Evolutionary conservation across 2,329 filamentous ascomycete genomes (phyloP), one percentile per base, ranked within the genome.

Genomic region (Hypoxylon sp.): DNA sequence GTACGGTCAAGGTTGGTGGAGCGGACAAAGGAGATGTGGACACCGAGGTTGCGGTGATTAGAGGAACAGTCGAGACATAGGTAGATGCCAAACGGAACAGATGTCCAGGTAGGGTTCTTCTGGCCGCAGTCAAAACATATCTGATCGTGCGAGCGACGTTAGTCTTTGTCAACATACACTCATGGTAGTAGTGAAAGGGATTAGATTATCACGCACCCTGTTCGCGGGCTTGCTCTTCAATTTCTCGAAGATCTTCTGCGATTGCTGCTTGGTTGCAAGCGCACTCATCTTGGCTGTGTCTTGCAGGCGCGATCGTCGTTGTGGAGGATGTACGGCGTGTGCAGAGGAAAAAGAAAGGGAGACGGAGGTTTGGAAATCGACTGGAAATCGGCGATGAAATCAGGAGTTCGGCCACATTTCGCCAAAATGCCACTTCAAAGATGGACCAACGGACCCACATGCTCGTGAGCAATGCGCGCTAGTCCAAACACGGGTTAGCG

Each of bases 101-200:
- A 98, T 6, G 95, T 97, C 96, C 96, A 99, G 66, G 96, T 98
- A 70, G 96, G 96, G 79, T 98, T 98, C 84, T 98, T 98, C 77
- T 94, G 92, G 80, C 93, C 91, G 83, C 96, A 99, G 84, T 99
- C 96, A 83, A 99, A 99, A 88, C 96, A 99, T 85, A 97, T 89
- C 95, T 78, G 46, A 20, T 6, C 11, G 17, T 33, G 48, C 40
- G 22, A 17, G 51, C 54, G 49, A 53, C 2, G 55, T 70, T 63
- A 70, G 65, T 50, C 17, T 57, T 14, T 25, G 74, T 61, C 68
- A 62, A 56, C 35, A 31, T 13, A 27, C 27, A 17, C 25, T 48
- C 5, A 53, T 22, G 30, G 20, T 27, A 27, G 48, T 49, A 54
- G 27, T 46, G 54, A 46, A 31, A 49, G 14, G 17, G 20, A 20